A percentile compares a stretch with the other conserved stretches of the same genome.
Conservation (phyloP, 768 basidiomycete species). For the Scleroderma citrinum region DNA sequence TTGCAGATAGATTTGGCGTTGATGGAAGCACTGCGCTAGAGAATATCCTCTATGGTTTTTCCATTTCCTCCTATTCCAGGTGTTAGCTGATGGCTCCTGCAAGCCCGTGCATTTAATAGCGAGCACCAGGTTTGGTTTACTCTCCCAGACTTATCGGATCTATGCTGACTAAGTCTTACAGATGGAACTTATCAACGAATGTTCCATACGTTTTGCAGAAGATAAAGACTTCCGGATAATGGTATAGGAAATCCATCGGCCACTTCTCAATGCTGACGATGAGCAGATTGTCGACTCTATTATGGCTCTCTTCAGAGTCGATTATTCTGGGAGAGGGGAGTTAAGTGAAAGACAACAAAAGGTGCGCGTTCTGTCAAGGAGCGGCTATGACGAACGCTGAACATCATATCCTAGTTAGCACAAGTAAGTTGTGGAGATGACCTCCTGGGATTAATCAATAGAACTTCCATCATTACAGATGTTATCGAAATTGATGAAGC, state of each 20-base stretch:
- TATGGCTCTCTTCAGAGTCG: slow-evolving; percentile 94
- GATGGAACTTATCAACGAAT: slow-evolving; percentile 92
- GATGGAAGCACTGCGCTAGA: slow-evolving; percentile 82
- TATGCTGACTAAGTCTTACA: slow-evolving; percentile 21
- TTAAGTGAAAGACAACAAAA: slow-evolving; percentile 93
- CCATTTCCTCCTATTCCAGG: neutral
- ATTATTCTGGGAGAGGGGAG: slow-evolving; percentile 91
- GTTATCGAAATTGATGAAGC: slow-evolving; percentile 85
- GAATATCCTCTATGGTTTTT: slow-evolving; percentile 82
- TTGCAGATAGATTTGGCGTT: slow-evolving; percentile 93
- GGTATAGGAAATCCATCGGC: slow-evolving; percentile 29
- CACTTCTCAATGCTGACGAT: slow-evolving; percentile 6
- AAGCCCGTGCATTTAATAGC: slow-evolving; percentile 86
- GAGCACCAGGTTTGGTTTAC: slow-evolving; percentile 70
- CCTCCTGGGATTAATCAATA: neutral
- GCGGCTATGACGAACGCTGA: slow-evolving; percentile 5
- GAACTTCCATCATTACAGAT: slow-evolving; percentile 41
- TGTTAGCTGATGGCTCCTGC: slow-evolving; percentile 7
- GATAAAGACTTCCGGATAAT: slow-evolving; percentile 78
- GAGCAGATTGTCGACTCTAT: slow-evolving; percentile 88
- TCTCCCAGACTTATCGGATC: neutral
- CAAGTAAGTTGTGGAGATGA: slow-evolving; percentile 44
- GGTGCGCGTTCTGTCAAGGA: slow-evolving; percentile 29
- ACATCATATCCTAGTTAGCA: slow-evolving; percentile 53
- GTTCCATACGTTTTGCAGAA: slow-evolving; percentile 82